phyloP scores from a whole-genome alignment of 2,329 filamentous ascomycete genomes.

The Alternaria ethzedia region DNA sequence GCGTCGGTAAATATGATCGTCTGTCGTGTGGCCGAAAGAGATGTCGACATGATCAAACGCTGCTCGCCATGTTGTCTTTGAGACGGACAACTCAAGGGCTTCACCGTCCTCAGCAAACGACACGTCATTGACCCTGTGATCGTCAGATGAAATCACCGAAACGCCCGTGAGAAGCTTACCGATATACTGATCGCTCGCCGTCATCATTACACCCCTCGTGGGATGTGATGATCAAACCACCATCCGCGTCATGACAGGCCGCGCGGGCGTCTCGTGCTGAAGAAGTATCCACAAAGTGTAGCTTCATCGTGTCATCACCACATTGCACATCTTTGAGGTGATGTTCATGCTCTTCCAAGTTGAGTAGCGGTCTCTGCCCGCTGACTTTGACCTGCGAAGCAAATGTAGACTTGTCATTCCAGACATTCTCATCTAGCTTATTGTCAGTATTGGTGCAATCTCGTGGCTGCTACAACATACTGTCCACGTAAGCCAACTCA shows the following conservation, averaged over 20 bases:
- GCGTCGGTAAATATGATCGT: slow-evolving; percentile 38
- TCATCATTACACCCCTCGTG: slow-evolving; percentile 46
- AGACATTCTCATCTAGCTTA: slow-evolving; percentile 28
- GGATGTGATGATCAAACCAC: slow-evolving; percentile 47
- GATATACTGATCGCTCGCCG: slow-evolving; percentile 44
- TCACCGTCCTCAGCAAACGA: slow-evolving; percentile 30
- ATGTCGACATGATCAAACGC: slow-evolving; percentile 40
- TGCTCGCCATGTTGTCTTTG: slow-evolving; percentile 33
- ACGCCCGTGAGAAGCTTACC: slow-evolving; percentile 20
- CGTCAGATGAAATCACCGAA: neutral
- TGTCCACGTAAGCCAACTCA: slow-evolving; percentile 43
- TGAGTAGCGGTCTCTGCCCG: slow-evolving; percentile 41
- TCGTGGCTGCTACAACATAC: slow-evolving; percentile 20
- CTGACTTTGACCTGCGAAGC: slow-evolving; percentile 42
- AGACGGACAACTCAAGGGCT: slow-evolving; percentile 33
- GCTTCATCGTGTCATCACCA: slow-evolving; percentile 27
- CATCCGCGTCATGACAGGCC: slow-evolving; percentile 28
- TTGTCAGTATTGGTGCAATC: slow-evolving; percentile 2
- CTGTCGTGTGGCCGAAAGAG: slow-evolving; percentile 40
- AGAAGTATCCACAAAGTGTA: slow-evolving; percentile 36
- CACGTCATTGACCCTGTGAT: slow-evolving; percentile 29
- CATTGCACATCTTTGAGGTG: slow-evolving; percentile 41
- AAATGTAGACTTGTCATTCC: slow-evolving; percentile 35
- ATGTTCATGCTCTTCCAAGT: slow-evolving; percentile 48
- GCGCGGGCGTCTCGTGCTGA: slow-evolving; percentile 35